Conservation (phyloP, 1,284 basidiomycete species). For the Spongiforma sp. region DNA sequence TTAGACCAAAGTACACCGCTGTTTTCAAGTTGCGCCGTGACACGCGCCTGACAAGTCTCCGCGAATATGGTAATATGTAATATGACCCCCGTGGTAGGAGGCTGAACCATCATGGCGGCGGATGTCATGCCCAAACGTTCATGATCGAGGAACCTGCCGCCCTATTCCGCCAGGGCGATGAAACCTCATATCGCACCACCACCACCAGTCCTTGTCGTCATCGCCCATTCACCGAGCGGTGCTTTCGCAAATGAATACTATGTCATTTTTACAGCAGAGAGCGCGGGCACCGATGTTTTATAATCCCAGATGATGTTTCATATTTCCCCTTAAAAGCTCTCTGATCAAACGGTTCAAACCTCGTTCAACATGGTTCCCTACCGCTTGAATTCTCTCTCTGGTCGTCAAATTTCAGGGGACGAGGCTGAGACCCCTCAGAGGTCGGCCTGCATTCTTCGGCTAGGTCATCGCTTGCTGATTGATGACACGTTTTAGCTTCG, state of each 20-base stretch:
- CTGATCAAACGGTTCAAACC: conserved; percentile 8
- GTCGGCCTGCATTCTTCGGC: conserved; percentile 16
- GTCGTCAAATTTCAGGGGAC: conserved; percentile 6
- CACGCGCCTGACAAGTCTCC: conserved; percentile 29
- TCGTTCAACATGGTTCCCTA: conserved; percentile 24
- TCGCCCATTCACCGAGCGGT: conserved; percentile 29
- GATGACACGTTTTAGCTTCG: conserved; percentile 15
- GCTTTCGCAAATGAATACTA: conserved; percentile 25
- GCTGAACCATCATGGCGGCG: conserved; percentile 27
- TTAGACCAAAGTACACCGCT: conserved; percentile 23
- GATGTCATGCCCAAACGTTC: conserved; percentile 20
- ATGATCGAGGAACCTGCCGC: conserved; percentile 30
- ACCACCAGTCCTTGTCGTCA: conserved; percentile 29
- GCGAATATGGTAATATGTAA: conserved; percentile 35
- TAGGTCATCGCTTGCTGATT: conserved; percentile 13
- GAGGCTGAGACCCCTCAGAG: conserved; percentile 13
- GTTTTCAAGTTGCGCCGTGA: conserved; percentile 28
- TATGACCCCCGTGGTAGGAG: conserved; percentile 28
- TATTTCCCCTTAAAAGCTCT: conserved; percentile 26
- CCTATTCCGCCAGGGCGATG: conserved; percentile 30
- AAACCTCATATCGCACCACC: conserved; percentile 26
- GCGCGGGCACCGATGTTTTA: conserved; percentile 26
- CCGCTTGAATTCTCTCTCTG: conserved; percentile 14
- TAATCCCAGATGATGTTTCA: conserved; percentile 24
- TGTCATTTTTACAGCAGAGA: conserved; percentile 21